A percentile compares a stretch with the other conserved stretches of the same genome.
These are phyloP conservation scores for Mortierella hygrophila DNA, from an alignment of 192 early-diverging fungal genomes.

Conservation along the genomic window DNA sequence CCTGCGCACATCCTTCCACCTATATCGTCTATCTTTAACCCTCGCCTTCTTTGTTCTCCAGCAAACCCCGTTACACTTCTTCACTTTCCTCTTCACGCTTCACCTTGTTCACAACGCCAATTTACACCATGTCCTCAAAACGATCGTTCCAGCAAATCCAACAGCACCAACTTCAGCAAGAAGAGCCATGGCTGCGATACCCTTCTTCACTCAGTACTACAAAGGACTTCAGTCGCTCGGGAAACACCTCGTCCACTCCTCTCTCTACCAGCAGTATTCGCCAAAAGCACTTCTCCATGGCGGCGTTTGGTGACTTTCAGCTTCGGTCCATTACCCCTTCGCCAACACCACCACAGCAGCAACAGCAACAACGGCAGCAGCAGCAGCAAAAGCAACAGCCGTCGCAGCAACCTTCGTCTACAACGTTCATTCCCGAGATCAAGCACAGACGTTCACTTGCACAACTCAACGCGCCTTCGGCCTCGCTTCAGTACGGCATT, in stretches of 20 bases:
- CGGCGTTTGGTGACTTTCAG: conserved; percentile 2
- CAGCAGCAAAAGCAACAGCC: neutral
- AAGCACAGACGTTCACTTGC: conserved; percentile 32
- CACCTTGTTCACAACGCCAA: too few species aligned
- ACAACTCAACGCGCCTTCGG: neutral
- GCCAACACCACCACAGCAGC: conserved; percentile 5
- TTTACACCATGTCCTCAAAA: conserved; percentile 28
- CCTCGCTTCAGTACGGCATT: neutral
- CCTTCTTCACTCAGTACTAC: conserved; percentile 7
- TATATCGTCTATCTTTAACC: neutral
- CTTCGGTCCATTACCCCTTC: neutral
- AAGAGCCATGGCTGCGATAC: conserved; percentile 46
- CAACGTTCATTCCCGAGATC: neutral
- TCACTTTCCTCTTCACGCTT: neutral
- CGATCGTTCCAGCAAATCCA: conserved; percentile 23
- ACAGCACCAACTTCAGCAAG: conserved; percentile 23
- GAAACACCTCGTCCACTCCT: conserved; percentile 1
- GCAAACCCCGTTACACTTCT: neutral
- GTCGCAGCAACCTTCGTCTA: neutral
- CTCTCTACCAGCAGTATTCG: neutral
- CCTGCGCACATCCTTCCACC: neutral
- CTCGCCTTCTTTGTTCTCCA: neutral
- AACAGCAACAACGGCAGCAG: conserved; percentile 4
- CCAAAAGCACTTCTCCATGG: conserved; percentile 2
- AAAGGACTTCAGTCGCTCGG: conserved; percentile 18